phyloP scores from a whole-genome alignment of 2,329 filamentous ascomycete species.

The Claviceps sp. region DNA sequence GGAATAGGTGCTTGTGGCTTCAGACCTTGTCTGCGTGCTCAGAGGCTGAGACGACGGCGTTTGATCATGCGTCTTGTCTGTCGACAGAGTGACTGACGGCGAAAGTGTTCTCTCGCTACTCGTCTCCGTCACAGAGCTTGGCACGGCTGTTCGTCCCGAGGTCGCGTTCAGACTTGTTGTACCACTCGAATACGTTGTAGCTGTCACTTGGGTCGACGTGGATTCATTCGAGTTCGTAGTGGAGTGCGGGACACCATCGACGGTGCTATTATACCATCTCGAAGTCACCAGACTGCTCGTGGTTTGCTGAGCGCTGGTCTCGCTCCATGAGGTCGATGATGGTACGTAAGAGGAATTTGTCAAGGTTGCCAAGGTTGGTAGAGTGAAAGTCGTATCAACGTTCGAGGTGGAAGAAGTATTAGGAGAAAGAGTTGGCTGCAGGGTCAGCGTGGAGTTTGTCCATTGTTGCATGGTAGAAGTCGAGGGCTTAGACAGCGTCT shows the following conservation, averaged over 20 bases:
- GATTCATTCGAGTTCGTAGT: not conserved
- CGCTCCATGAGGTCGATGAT: not conserved
- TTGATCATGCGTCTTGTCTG: not conserved
- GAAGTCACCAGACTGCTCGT: not conserved
- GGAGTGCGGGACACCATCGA: not conserved
- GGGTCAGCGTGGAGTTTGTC: constrained; percentile 1
- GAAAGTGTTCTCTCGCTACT: not conserved
- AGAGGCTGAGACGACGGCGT: not conserved
- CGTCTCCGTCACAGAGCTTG: not conserved
- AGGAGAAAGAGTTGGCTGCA: not conserved
- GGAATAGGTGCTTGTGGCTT: not conserved
- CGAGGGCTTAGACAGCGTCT: not conserved
- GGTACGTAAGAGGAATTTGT: not conserved
- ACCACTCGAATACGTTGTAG: not conserved
- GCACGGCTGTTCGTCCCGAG: not conserved
- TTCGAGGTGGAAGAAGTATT: not conserved
- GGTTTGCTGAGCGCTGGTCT: not conserved
- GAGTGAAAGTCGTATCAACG: not conserved
- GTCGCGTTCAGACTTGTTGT: not conserved
- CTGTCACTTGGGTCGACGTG: not conserved
- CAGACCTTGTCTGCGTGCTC: not conserved
- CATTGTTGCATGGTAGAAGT: not conserved
- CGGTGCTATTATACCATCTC: constrained; percentile 1
- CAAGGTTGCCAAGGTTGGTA: not conserved
- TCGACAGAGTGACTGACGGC: not conserved